A percentile compares a stretch with the other conserved stretches of the same genome.
Conservation (phyloP, 148 eudicot genomes). For the Tetragonia tetragonoides region DNA sequence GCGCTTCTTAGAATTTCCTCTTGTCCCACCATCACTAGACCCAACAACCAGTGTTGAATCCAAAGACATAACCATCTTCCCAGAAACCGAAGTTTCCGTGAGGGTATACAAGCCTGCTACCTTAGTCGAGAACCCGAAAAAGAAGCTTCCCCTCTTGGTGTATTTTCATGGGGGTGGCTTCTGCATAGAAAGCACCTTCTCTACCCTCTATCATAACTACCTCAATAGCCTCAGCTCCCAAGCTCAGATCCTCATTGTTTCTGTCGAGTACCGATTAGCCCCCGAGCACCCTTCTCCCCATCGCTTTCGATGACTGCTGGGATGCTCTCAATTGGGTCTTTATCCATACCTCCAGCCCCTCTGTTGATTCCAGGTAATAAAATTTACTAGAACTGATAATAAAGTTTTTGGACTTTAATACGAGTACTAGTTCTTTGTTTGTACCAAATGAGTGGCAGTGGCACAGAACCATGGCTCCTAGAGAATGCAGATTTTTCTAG, state of each 20-base stretch:
- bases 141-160: conserved; percentile 9
- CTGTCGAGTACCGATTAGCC: conserved; percentile 32
- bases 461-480: conserved; percentile 32
- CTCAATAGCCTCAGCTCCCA: conserved; percentile 6
- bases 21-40: conserved; percentile 18
- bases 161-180: conserved; percentile 20
- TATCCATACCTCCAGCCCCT: neutral
- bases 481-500: conserved; percentile 19
- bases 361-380: neutral
- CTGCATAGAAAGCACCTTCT: conserved; percentile 7
- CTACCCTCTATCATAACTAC: conserved; percentile 16
- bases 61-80: conserved; percentile 14
- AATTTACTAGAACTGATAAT: too few species aligned
- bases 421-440: neutral
- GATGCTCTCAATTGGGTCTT: conserved; percentile 25
- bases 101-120: neutral
- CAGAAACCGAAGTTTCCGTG: neutral
- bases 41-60: neutral
- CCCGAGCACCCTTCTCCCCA: conserved; percentile 35
- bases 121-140: neutral
- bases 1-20: conserved; percentile 13
- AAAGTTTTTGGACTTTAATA: too few species aligned
- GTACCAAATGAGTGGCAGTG: neutral
- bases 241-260: conserved; percentile 16
- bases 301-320: conserved; percentile 25